Percentiles rank a stretch among this genome's conserved stretches.
These are phyloP conservation scores for Leucogyrophana mollusca DNA, from an alignment of 768 basidiomycete species.

Conservation along the genomic window DNA sequence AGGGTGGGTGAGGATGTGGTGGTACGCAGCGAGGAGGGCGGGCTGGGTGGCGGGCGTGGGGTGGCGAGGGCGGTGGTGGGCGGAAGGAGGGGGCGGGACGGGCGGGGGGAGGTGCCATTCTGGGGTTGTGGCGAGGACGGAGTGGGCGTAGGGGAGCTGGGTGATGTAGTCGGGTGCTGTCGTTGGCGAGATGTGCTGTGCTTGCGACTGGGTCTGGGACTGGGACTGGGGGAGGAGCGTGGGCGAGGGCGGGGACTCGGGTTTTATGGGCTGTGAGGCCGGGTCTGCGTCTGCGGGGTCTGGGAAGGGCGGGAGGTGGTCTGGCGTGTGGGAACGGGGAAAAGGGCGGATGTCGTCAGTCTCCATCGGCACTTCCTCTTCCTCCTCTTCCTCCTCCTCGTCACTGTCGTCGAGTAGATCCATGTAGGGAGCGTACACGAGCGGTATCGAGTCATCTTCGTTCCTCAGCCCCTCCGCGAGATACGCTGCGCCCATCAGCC, in stretches of 20 bases:
- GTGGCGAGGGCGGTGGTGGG: conserved; percentile 26
- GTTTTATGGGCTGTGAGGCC: conserved; percentile 26
- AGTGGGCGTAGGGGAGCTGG: conserved; percentile 73
- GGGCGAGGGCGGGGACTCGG: conserved; percentile 36
- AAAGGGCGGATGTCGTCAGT: conserved; percentile 34
- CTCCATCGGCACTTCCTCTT: conserved; percentile 8
- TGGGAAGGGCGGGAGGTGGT: conserved; percentile 36
- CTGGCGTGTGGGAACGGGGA: conserved; percentile 26
- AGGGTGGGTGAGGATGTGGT: conserved; percentile 74
- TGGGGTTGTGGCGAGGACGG: conserved; percentile 60
- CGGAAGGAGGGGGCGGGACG: conserved; percentile 15
- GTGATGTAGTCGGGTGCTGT: conserved; percentile 67
- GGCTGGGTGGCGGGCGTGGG: conserved; percentile 60
- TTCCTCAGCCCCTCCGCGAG: conserved; percentile 58
- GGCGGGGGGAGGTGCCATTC: conserved; percentile 68
- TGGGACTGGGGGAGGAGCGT: conserved; percentile 28
- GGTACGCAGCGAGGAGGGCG: conserved; percentile 67
- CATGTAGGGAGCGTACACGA: conserved; percentile 42
- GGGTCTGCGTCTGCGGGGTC: conserved; percentile 27
- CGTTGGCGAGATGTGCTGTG: conserved; percentile 38
- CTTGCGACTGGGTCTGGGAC: too few relatives aligned
- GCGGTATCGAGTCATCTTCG: conserved; percentile 52
- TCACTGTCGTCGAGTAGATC: conserved; percentile 31
- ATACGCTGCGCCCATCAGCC: conserved; percentile 43
- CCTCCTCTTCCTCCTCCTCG: conserved; percentile 26